Base-by-base conservation (phyloP, 495 filamentous ascomycete species). In the Neurospora sp. region DNA sequence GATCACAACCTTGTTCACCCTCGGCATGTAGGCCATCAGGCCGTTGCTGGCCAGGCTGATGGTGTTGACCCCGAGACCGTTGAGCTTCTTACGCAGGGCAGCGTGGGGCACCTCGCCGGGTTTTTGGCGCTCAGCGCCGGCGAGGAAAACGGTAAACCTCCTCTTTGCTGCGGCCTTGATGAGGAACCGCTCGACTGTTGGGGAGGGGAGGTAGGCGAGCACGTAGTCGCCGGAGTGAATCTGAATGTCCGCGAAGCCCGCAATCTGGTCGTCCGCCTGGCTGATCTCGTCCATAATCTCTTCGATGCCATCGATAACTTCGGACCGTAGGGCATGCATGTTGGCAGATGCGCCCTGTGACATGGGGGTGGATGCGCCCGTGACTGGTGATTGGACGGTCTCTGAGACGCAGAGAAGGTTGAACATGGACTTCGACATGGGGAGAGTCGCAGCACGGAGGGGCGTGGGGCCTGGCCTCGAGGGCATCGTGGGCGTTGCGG, bases 231-330 rank as follows among this genome's bases (percentile, higher is more conserved):
- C 93, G 12, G 91, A 90, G 81, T 96, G 92, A 70, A 98, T 97
- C 79, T 97, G 92, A 27, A 96, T 92, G 69, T 94, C 89, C 7
- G 94, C 91, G 75, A 93, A 93, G 31, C 87, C 88, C 4, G 94
- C 92, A 74, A 97, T 95, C 80, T 96, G 93, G 75, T 94, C 92
- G 80, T 96, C 94, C 16, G 92, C 92, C 80, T 94, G 92, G 62
- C 89, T 89, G 59, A 98, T 87, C 80, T 98, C 94, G 77, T 98
- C 94, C 78, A 94, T 92, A 41, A 98, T 92, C 80, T 98, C 94
- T 74, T 90, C 87, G 73, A 98, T 94, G 31, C 93, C 94, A 77
- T 93, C 91, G 73, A 95, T 86, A 4, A 97, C 91, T 80, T 97
- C 94, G n/a, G 92, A 92, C 72, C 92, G 92, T 48, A 97, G 85